Conservation (phyloP, 805 yeast genomes). For the Candida ficus region DNA sequence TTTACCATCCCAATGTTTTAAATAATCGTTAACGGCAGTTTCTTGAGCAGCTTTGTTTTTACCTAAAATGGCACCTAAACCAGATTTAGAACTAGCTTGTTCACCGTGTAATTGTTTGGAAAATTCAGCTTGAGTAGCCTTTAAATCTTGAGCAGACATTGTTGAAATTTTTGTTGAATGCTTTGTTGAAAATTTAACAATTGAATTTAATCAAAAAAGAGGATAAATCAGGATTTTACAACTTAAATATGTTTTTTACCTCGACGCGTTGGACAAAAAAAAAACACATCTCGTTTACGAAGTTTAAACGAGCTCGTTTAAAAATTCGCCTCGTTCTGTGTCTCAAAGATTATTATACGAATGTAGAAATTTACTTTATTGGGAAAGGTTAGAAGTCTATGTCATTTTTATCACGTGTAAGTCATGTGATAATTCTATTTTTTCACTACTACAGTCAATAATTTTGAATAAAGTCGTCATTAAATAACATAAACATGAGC, state of each 20-base stretch:
- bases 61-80: conserved; percentile 68
- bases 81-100: conserved; percentile 55
- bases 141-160: conserved; percentile 24
- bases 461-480: not conserved
- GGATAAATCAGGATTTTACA: not conserved
- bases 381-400: not conserved
- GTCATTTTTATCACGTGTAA: not conserved
- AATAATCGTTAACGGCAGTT: conserved; percentile 83
- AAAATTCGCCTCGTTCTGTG: no score
- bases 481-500: conserved; percentile 5
- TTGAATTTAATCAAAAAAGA: not conserved
- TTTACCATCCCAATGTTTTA: conserved; percentile 97
- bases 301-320: no score
- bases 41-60: conserved; percentile 77
- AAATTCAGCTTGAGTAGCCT: conserved; percentile 48
- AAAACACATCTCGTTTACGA: no score
- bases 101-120: conserved; percentile 86
- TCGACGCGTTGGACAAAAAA: not conserved
- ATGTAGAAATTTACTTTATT: not conserved
- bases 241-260: no score
- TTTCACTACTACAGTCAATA: no score
- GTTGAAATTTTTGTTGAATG: not conserved
- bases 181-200: not conserved
- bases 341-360: no score
- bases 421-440: no score